These are phyloP conservation scores for Mortierella sp. DNA, from an alignment of 371 early-diverging fungal species.

Conservation along the genomic window DNA sequence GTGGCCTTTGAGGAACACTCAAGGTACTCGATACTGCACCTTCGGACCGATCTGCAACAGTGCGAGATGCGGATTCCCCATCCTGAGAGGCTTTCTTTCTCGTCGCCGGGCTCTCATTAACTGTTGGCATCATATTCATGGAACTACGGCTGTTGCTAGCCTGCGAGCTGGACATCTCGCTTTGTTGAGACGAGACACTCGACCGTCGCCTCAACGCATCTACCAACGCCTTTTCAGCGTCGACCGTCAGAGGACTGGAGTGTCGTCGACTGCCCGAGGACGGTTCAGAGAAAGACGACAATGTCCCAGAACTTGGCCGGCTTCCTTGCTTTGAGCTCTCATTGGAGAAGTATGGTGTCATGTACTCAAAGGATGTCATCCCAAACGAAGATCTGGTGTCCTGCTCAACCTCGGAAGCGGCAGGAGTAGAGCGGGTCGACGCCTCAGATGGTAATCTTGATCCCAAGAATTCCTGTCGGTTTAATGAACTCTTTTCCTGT, in stretches of 20 bases:
- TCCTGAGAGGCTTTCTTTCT: background rate
- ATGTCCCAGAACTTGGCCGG: constrained; percentile 9
- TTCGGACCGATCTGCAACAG: no score
- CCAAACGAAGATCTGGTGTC: constrained; percentile 15
- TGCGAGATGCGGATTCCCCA: background rate
- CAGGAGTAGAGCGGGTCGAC: constrained; percentile 15
- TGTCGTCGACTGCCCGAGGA: constrained; percentile 18
- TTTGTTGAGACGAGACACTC: constrained; percentile 21
- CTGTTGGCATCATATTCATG: constrained; percentile 20
- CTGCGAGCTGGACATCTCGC: constrained; percentile 2
- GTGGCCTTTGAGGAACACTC: constrained; percentile 9
- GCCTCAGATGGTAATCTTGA: constrained; percentile 1
- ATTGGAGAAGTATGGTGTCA: constrained; percentile 14
- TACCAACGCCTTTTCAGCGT: constrained; percentile 15
- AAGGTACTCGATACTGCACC: no score
- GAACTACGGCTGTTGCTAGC: constrained; percentile 15
- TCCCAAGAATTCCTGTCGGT: constrained; percentile 29
- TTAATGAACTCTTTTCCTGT: constrained; percentile 30
- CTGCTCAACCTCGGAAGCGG: constrained; percentile 10
- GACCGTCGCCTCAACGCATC: constrained; percentile 21
- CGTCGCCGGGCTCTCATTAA: constrained; percentile 10
- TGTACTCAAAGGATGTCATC: constrained; percentile 29
- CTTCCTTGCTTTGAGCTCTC: background rate
- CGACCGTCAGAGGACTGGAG: constrained; percentile 37
- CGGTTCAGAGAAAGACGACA: background rate